Evolutionary conservation across 2,329 filamentous ascomycete genomes (phyloP), one percentile per base, ranked within the genome.

Genomic region (Tolypocladium sp.): DNA sequence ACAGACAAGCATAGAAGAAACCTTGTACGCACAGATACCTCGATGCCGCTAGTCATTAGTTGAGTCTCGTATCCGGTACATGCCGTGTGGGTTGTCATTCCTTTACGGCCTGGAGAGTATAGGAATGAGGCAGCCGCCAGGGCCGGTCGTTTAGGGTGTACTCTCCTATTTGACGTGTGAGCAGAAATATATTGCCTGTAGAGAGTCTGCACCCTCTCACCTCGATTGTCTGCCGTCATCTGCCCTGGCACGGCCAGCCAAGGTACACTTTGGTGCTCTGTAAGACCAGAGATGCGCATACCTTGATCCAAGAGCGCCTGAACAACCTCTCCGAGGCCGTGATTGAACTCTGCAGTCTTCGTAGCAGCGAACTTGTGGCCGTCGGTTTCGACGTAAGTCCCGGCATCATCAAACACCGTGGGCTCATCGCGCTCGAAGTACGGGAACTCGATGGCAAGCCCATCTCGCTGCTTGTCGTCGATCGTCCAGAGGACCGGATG

Each of bases 241-340:
- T 59, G 41, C 4, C 53, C 54, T 10, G 59, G 59, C 17, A 61
- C 7, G 0, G 59, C 62, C 2, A 35, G 33, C 62, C 59, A 62
- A 10, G 62, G 59, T 40, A 61, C 62, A 42, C 61, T 62, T 44
- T 58, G 57, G 40, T 63, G 62, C 56, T 63, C 62, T 38, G 3
- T 25, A 25, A 63, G 53, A 2, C 57, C 56, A 8, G 61, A 57
- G 22, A 63, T 52, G 37, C 46, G 40, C 53, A 63, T 52, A 4
- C 61, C 61, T 0, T 54, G 42, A 1, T 58, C 49, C n/a, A 63
- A 37, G 10, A 63, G 59, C 33, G 62, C 62, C 27, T 63, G 57
- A 12, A 63, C 27, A 51, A 63, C 61, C 56, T 63, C 62, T 4
- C 61, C 61, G 6, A 63, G 27, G 9, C 62, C 62, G 46, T 63